Conservation (phyloP, 2,329 filamentous ascomycete species). For the Cordyceps militaris region DNA sequence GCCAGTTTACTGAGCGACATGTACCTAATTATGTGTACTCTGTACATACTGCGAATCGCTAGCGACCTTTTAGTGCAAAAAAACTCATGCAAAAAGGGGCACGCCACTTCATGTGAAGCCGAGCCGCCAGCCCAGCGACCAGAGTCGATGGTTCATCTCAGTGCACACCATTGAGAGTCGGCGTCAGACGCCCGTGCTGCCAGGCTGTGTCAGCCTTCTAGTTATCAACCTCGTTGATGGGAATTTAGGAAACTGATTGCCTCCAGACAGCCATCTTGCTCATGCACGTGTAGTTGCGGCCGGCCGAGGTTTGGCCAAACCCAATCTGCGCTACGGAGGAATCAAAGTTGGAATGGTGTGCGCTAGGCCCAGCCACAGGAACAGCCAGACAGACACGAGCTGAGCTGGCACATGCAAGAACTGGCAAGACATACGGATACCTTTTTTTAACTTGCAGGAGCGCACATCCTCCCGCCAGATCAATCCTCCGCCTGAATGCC, state of each 20-base stretch:
- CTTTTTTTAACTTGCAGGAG: too few species aligned
- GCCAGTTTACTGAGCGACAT: too few species aligned
- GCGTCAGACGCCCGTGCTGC: neutral
- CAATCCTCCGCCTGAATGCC: neutral
- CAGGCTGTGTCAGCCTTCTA: neutral
- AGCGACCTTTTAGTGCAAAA: neutral
- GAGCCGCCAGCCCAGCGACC: slow-evolving; percentile 1
- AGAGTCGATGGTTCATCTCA: neutral
- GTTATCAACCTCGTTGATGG: neutral
- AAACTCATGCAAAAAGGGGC: neutral
- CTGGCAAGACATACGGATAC: too few species aligned
- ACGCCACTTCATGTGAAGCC: slow-evolving; percentile 9
- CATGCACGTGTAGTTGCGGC: neutral
- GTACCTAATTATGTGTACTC: too few species aligned
- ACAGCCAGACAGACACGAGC: neutral
- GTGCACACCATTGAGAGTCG: neutral
- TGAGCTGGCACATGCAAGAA: neutral
- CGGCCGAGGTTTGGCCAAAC: slow-evolving; percentile 4
- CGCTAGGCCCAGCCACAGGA: slow-evolving; percentile 7
- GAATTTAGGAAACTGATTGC: neutral
- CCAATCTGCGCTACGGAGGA: neutral
- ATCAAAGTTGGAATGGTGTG: neutral
- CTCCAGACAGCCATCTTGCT: neutral
- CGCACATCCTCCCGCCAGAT: neutral
- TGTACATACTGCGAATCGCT: too few species aligned